phyloP scores from a whole-genome alignment of 441 rosid genomes.

The Croton setiger region DNA sequence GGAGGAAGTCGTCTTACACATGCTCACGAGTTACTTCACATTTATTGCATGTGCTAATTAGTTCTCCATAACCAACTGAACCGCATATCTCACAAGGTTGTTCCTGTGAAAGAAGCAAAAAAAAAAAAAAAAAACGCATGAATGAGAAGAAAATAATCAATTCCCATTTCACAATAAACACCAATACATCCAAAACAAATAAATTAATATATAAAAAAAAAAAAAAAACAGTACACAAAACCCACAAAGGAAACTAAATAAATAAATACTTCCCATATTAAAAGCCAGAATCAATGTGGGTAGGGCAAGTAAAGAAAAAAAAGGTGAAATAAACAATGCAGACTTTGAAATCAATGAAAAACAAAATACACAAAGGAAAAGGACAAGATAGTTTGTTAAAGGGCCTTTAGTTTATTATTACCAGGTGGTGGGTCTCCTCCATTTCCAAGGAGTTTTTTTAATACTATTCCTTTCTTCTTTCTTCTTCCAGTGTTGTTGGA shows the following conservation, averaged over 20 bases:
- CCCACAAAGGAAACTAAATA: background rate
- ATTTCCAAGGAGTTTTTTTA: background rate
- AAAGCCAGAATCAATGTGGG: too few relatives aligned
- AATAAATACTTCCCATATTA: too few relatives aligned
- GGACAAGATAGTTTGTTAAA: background rate
- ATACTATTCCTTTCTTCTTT: background rate
- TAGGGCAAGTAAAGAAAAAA: too few relatives aligned
- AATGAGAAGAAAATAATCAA: background rate
- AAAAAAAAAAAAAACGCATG: background rate
- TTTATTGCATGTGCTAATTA: slow-evolving; percentile 22
- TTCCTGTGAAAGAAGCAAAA: slow-evolving; percentile 12
- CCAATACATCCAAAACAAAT: background rate
- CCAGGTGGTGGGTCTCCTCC: slow-evolving; percentile 1
- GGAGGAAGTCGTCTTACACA: slow-evolving; percentile 21
- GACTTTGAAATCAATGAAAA: background rate
- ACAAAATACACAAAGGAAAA: background rate
- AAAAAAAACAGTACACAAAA: background rate
- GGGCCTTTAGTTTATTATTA: background rate
- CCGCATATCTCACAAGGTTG: slow-evolving; percentile 29
- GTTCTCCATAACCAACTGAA: slow-evolving; percentile 8
- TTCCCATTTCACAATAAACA: background rate
- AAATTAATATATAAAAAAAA: background rate
- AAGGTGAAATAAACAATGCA: background rate
- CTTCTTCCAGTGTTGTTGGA: background rate
- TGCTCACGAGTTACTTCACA: slow-evolving; percentile 23